Evolutionary conservation across 768 basidiomycete genomes (phyloP).

Genomic region (Tephrocybe sp.): DNA sequence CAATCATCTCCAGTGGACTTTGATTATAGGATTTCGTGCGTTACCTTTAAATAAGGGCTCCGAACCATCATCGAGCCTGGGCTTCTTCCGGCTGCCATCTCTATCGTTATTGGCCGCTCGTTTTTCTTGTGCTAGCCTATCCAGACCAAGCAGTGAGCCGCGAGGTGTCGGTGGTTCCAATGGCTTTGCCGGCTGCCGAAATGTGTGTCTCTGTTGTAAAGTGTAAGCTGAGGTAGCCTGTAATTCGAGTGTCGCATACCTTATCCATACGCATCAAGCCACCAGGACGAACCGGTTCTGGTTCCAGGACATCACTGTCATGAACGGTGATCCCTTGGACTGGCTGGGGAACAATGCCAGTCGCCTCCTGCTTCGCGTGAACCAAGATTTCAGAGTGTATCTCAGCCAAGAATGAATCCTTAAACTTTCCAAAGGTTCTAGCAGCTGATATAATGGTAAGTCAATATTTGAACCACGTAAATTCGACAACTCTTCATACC

Average conservation of each 20-base stretch:
- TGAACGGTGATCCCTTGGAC: constrained; percentile 77
- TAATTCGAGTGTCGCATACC: constrained; percentile 35
- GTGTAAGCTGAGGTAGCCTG: neutral
- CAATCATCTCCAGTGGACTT: neutral
- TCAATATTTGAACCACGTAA: constrained; percentile 2
- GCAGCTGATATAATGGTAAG: constrained; percentile 51
- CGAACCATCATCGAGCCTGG: constrained; percentile 57
- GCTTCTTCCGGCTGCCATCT: constrained; percentile 63
- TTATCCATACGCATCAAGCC: constrained; percentile 72
- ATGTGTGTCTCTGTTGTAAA: constrained; percentile 67
- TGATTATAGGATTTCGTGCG: constrained; percentile 1
- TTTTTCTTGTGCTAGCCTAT: constrained; percentile 88
- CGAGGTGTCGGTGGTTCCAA: constrained; percentile 78
- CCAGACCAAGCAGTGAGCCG: constrained; percentile 81
- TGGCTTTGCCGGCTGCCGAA: constrained; percentile 71
- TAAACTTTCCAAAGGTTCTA: constrained; percentile 83
- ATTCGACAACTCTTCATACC: constrained; percentile 40
- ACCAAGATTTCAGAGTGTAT: constrained; percentile 78
- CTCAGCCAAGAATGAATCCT: constrained; percentile 73
- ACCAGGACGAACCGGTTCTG: constrained; percentile 74
- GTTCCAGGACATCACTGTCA: constrained; percentile 81
- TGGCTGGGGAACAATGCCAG: constrained; percentile 54
- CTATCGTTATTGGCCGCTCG: constrained; percentile 57
- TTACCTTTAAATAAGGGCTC: constrained; percentile 92
- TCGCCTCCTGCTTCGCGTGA: constrained; percentile 65